Percentiles rank a stretch among this genome's conserved stretches.
Evolutionary conservation across 495 filamentous ascomycete species (phyloP).

Genomic region (Podospora anserina): DNA sequence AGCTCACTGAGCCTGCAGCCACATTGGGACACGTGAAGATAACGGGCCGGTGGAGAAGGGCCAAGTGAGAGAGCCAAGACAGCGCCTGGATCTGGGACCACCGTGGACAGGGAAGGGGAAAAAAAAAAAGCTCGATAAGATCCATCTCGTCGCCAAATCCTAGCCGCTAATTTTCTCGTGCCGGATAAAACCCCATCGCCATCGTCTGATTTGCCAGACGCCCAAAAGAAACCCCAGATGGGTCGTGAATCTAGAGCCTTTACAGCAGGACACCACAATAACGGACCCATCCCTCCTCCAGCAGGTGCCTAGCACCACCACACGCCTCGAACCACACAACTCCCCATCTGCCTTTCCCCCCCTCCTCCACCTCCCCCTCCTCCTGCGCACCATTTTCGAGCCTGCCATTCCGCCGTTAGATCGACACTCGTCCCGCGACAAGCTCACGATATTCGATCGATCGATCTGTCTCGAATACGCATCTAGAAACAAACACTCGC

Average conservation of each 20-base stretch:
- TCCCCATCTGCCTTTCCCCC: background rate
- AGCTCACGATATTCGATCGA: background rate
- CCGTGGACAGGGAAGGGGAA: constrained; percentile 4
- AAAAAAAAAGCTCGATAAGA: constrained; percentile 11
- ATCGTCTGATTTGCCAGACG: constrained; percentile 5
- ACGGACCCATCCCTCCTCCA: background rate
- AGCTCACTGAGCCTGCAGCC: constrained; percentile 5
- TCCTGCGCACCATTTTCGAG: background rate
- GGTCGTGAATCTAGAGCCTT: background rate
- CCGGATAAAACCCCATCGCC: background rate
- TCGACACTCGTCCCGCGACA: background rate
- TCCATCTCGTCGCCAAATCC: constrained; percentile 2
- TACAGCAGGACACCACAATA: background rate
- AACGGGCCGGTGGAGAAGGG: constrained; percentile 5
- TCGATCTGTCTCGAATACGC: background rate
- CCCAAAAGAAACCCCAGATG: background rate
- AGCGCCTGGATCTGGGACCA: constrained; percentile 1
- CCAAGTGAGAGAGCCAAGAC: constrained; percentile 1
- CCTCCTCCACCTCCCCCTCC: background rate
- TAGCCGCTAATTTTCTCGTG: background rate
- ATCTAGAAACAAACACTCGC: background rate
- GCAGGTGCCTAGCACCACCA: background rate
- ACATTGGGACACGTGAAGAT: constrained; percentile 12
- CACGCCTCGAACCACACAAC: background rate
- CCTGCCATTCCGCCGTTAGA: background rate